phyloP scores from a whole-genome alignment of 2,329 filamentous ascomycete genomes.

The Ascochyta rabiei region DNA sequence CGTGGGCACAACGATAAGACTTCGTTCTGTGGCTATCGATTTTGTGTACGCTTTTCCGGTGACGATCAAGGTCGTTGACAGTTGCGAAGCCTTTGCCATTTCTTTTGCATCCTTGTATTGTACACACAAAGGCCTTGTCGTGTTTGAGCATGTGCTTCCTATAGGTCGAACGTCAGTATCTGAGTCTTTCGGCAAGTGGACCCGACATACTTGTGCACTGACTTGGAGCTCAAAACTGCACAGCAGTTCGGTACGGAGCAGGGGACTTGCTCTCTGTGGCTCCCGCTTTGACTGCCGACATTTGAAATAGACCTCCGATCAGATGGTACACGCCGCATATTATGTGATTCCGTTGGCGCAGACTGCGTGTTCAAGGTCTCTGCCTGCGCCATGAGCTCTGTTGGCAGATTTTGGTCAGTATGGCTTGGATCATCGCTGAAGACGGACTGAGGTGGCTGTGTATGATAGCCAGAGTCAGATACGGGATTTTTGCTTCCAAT shows the following conservation, averaged over 20 bases:
- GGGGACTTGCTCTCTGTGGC: slow-evolving; percentile 18
- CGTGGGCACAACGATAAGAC: slow-evolving; percentile 65
- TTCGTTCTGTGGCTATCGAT: slow-evolving; percentile 51
- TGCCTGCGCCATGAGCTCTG: slow-evolving; percentile 22
- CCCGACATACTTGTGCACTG: slow-evolving; percentile 46
- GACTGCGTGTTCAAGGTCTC: slow-evolving; percentile 25
- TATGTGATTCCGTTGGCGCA: slow-evolving; percentile 21
- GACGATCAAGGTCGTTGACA: slow-evolving; percentile 79
- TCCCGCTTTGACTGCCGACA: slow-evolving; percentile 33
- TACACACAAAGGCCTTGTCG: slow-evolving; percentile 69
- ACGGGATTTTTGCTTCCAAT: slow-evolving; percentile 24
- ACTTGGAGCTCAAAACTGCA: slow-evolving; percentile 40
- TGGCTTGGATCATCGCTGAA: slow-evolving; percentile 37
- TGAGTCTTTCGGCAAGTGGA: neutral
- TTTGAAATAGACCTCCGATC: slow-evolving; percentile 31
- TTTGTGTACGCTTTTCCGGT: slow-evolving; percentile 74
- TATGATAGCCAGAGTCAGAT: slow-evolving; percentile 45
- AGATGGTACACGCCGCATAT: slow-evolving; percentile 21
- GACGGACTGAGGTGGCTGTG: slow-evolving; percentile 37
- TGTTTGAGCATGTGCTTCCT: slow-evolving; percentile 81
- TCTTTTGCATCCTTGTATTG: slow-evolving; percentile 61
- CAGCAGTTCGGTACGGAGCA: slow-evolving; percentile 28
- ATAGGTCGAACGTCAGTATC: slow-evolving; percentile 18
- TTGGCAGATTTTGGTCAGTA: slow-evolving; percentile 28
- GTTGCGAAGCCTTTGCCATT: slow-evolving; percentile 73